phyloP scores from a whole-genome alignment of 371 early-diverging fungal species.

The Synchytrium microbalum region DNA sequence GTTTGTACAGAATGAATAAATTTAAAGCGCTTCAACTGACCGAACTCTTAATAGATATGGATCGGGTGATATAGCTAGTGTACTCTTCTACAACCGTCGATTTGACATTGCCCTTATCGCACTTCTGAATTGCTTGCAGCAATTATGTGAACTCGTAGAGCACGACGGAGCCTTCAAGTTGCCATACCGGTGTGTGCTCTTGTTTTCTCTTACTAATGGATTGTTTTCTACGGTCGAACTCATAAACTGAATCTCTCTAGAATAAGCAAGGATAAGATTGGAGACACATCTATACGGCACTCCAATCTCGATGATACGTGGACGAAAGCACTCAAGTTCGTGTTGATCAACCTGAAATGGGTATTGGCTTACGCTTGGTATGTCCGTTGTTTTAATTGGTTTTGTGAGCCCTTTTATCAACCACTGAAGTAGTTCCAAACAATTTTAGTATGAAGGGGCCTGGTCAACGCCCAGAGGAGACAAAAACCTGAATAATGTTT shows the following conservation, averaged over 20 bases:
- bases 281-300: constrained; percentile 76
- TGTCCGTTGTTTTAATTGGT: too few species aligned
- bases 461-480: too few species aligned
- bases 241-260: constrained; percentile 33
- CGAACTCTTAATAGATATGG: constrained; percentile 59
- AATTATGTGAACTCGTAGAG: constrained; percentile 73
- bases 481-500: too few species aligned
- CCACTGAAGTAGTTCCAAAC: too few species aligned
- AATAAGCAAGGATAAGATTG: constrained; percentile 84
- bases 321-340: constrained; percentile 86
- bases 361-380: constrained; percentile 51
- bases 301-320: constrained; percentile 84
- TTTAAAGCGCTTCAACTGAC: too few species aligned
- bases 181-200: constrained; percentile 62
- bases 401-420: too few species aligned
- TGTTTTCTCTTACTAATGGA: constrained; percentile 3
- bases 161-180: constrained; percentile 65
- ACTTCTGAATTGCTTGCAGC: constrained; percentile 78
- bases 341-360: constrained; percentile 81
- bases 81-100: constrained; percentile 75
- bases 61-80: constrained; percentile 71
- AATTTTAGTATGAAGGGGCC: too few species aligned
- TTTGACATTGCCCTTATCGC: constrained; percentile 88
- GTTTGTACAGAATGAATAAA: not conserved
- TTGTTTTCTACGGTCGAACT: too few species aligned